Conservation (phyloP, 2,329 filamentous ascomycete species). For the Coniochaeta sp. region DNA sequence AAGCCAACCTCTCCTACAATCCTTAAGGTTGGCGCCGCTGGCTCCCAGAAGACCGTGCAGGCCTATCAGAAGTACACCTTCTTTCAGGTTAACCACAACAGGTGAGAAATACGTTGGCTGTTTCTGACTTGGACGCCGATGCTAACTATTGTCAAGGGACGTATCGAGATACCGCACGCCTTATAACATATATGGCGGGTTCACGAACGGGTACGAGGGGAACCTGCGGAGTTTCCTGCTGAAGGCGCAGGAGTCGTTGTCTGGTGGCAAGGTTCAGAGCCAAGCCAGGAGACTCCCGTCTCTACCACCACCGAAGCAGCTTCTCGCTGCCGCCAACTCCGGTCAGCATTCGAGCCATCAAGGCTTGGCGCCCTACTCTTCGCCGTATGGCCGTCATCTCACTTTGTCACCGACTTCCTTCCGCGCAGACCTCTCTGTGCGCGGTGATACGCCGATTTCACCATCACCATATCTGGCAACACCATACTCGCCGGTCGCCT, state of each 20-base stretch:
- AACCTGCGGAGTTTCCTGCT: conserved; percentile 39
- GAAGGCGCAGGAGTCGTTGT: conserved; percentile 31
- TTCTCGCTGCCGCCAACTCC: background rate
- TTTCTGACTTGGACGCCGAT: background rate
- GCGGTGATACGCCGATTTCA: conserved; percentile 1
- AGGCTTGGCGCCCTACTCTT: background rate
- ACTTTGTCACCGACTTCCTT: background rate
- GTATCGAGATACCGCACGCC: conserved; percentile 52
- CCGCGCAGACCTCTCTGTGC: conserved; percentile 1
- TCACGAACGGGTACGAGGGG: conserved; percentile 55
- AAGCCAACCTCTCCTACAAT: conserved; percentile 12
- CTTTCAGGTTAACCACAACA: conserved; percentile 54
- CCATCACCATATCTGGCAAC: conserved; percentile 1
- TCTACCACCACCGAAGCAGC: background rate
- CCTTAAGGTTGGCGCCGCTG: conserved; percentile 10
- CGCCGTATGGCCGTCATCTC: background rate
- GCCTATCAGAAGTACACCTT: conserved; percentile 49
- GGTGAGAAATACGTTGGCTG: conserved; percentile 28
- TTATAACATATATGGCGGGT: conserved; percentile 49
- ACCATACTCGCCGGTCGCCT: conserved; percentile 1
- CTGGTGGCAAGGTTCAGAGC: conserved; percentile 8
- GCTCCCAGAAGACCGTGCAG: conserved; percentile 18
- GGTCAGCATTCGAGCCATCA: background rate
- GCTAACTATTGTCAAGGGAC: conserved; percentile 33
- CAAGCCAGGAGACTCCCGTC: background rate